Base-by-base conservation (phyloP, 495 filamentous ascomycete genomes). In the Podospora pseudocomata region DNA sequence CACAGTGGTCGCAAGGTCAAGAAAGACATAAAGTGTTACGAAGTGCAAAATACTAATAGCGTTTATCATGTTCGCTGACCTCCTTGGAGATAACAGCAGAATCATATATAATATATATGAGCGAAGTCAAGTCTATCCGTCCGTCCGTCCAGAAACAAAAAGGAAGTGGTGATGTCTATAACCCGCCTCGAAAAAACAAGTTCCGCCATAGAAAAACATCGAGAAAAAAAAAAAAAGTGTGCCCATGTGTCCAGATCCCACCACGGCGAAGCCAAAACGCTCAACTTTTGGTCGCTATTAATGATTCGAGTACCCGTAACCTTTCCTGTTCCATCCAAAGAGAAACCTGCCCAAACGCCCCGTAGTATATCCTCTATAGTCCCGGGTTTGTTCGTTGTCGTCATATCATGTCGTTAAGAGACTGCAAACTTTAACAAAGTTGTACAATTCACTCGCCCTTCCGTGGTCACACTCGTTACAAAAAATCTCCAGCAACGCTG, bases 401-500 rank as follows among this genome's bases (percentile, higher is more conserved):
- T 77, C 67, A 75, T 63, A 20, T 77, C 75, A 71, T 77, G 60
- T 77, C 74, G 69, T 73, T 63, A 61, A 56, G 57, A 57, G 58
- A 56, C 65, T 62, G 26, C 19, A 54, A 69, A 62, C 27, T 18
- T 60, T 16, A 49, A 49, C 39, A 49, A 49, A 49, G 39, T 49
- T 49, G 39, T 49, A 49, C 39, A 49, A 49, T 49, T 49, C 39
- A 11, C 39, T 49, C 39, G 39, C 39, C 15, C 39, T 49, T 49
- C 7, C 28, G 7, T 26, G 63, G 23, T 39, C 34, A 28, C 58
- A 44, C 30, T 26, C 34, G 23, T 67, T 30, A 54, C 27, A 27
- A 54, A n/a, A 72, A 71, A 79, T 69, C 77, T 19, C 82, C 82
- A 3, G 80, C 75, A 15, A 85, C 68, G 70, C 82, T 85, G 74